Evolutionary conservation across 768 basidiomycete species (phyloP).

Genomic region (Udeniomyces megalosporus): DNA sequence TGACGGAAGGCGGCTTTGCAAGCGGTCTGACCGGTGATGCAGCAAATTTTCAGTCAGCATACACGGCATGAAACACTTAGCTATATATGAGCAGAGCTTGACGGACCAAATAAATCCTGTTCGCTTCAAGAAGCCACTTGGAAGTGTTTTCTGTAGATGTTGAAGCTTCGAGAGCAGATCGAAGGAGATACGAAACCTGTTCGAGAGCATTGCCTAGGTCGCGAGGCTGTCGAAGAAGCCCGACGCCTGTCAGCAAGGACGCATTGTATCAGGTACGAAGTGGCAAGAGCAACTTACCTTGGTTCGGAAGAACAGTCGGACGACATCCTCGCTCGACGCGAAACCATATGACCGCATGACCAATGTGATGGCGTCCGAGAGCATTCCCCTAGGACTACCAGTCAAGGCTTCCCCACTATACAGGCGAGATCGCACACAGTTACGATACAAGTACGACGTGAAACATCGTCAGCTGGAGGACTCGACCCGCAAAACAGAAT

Average conservation of each 20-base stretch:
- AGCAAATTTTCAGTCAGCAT: background rate
- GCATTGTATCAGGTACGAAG: background rate
- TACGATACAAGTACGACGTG: background rate
- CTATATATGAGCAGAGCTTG: background rate
- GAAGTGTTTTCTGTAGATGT: constrained; percentile 36
- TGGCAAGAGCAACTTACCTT: constrained; percentile 24
- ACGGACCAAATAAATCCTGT: constrained; percentile 51
- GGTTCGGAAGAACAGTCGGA: constrained; percentile 69
- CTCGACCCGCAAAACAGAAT: background rate
- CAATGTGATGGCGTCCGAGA: constrained; percentile 45
- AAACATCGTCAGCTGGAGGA: background rate
- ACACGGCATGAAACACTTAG: background rate
- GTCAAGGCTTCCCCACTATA: constrained; percentile 1
- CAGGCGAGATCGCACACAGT: no score
- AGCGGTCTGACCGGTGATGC: constrained; percentile 40
- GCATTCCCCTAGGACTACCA: constrained; percentile 33
- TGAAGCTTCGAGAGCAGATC: constrained; percentile 28
- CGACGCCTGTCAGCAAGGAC: background rate
- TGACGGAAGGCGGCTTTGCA: constrained; percentile 58
- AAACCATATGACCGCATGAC: constrained; percentile 50
- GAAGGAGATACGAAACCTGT: constrained; percentile 36
- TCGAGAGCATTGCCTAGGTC: constrained; percentile 55
- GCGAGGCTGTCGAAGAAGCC: constrained; percentile 30
- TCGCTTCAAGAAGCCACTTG: constrained; percentile 47
- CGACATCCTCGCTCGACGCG: constrained; percentile 51